These are phyloP conservation scores for Phytopythium ostracodes DNA, from an alignment of 352 stramenopile species.

Conservation along the genomic window DNA sequence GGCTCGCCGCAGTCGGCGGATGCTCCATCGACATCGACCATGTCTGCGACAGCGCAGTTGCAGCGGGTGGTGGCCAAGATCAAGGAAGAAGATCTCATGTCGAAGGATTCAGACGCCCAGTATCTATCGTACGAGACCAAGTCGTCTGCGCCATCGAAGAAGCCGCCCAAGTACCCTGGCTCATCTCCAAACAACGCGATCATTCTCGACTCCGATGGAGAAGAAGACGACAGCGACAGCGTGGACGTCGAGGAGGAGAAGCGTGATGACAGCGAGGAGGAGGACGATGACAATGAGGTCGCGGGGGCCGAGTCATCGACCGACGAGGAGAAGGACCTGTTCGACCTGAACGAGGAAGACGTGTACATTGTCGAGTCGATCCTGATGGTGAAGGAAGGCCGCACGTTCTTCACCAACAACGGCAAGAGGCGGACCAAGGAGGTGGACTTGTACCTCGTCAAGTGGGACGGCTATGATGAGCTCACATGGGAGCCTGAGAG, in stretches of 20 bases:
- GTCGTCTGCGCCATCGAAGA: neutral
- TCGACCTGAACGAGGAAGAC: constrained; percentile 72
- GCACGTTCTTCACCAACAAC: constrained; percentile 28
- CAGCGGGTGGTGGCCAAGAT: constrained; percentile 26
- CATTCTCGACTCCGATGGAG: constrained; percentile 44
- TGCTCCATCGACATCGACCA: neutral
- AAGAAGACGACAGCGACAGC: constrained; percentile 19
- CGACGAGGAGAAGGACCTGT: constrained; percentile 58
- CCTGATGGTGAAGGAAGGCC: constrained; percentile 58
- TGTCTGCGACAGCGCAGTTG: constrained; percentile 21
- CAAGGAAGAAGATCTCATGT: constrained; percentile 21
- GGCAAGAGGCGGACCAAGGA: constrained; percentile 42
- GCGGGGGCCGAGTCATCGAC: constrained; percentile 46
- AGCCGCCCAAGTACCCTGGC: constrained; percentile 12
- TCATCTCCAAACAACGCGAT: constrained; percentile 43
- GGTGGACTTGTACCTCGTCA: constrained; percentile 66
- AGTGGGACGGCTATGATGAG: constrained; percentile 78
- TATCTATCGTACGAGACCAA: constrained; percentile 28
- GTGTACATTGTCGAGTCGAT: constrained; percentile 74
- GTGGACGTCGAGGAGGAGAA: constrained; percentile 19
- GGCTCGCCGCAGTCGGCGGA: neutral
- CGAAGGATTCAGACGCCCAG: constrained; percentile 10
- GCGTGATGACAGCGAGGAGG: neutral
- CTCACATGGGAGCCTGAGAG: constrained; percentile 71
- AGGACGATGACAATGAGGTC: constrained; percentile 13